A percentile compares a stretch with the other conserved stretches of the same genome.
Evolutionary conservation across 306 rosid genomes (phyloP).

Genomic region (Cyclanthera cordifolia): DNA sequence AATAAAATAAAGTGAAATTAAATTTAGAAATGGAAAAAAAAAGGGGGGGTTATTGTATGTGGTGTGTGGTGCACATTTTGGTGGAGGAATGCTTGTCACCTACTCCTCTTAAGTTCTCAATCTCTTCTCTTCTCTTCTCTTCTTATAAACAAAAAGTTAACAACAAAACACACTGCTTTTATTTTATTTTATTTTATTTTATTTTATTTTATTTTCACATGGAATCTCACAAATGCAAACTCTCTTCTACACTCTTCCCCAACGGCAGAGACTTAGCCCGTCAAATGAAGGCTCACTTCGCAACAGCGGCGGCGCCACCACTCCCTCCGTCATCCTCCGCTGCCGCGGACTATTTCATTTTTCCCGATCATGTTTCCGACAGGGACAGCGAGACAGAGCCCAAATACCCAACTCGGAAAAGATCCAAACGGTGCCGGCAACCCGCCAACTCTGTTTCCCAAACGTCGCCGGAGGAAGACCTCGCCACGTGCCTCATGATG

Average conservation of each 20-base stretch:
- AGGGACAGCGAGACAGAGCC: constrained; percentile 87
- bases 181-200: no score
- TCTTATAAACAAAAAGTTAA: not conserved
- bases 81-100: constrained; percentile 94
- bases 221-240: constrained; percentile 85
- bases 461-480: no score
- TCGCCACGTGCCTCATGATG: constrained; percentile 69
- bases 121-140: constrained; percentile 17
- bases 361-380: constrained; percentile 60
- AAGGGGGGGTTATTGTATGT: no score
- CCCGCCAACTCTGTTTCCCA: constrained; percentile 55
- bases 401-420: constrained; percentile 53
- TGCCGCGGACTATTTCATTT: not conserved
- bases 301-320: constrained; percentile 41
- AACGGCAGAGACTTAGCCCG: constrained; percentile 79
- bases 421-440: constrained; percentile 58
- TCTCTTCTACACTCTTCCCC: constrained; percentile 42
- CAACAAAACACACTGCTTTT: not conserved
- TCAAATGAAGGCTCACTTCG: constrained; percentile 81
- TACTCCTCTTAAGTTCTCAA: constrained; percentile 57
- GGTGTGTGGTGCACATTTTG: no score
- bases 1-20: no score
- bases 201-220: no score
- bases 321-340: constrained; percentile 33
- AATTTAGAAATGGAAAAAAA: no score